Conservation (phyloP, 306 rosid genomes). For the Trifolium dubium region DNA sequence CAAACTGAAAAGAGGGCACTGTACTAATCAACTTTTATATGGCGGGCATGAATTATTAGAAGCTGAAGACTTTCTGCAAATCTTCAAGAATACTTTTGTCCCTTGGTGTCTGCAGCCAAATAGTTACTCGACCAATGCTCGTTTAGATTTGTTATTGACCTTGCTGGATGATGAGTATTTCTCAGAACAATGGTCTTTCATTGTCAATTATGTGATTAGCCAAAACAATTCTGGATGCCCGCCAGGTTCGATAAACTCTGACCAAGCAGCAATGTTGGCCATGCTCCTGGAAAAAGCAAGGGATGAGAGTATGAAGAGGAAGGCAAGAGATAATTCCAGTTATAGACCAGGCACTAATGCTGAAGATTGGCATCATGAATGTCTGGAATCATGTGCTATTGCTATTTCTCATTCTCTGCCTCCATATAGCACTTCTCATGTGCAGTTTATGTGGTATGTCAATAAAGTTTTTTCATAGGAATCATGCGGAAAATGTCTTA, state of each 20-base stretch:
- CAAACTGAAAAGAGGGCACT: constrained; percentile 47
- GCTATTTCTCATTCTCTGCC: constrained; percentile 61
- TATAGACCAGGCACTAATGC: constrained; percentile 50
- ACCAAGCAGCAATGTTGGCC: constrained; percentile 65
- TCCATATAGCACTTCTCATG: constrained; percentile 55
- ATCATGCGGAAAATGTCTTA: constrained; percentile 18
- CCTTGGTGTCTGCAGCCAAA: constrained; percentile 83
- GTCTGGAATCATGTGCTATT: constrained; percentile 74
- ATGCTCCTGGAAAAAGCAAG: constrained; percentile 77
- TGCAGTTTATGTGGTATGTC: constrained; percentile 78
- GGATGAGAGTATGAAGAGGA: constrained; percentile 53
- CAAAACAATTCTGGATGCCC: constrained; percentile 53
- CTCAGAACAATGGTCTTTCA: constrained; percentile 79
- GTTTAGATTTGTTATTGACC: constrained; percentile 76
- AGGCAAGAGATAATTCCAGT: constrained; percentile 46
- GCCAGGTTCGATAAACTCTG: constrained; percentile 52
- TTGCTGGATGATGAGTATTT: constrained; percentile 82
- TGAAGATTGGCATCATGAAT: constrained; percentile 71
- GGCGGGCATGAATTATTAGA: constrained; percentile 48
- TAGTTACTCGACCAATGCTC: constrained; percentile 60
- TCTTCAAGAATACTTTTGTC: constrained; percentile 73
- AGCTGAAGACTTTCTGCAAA: constrained; percentile 62
- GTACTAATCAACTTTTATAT: constrained; percentile 42
- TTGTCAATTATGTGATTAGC: constrained; percentile 61
- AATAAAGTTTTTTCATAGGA: constrained; percentile 35